Percentiles rank a stretch among this genome's conserved stretches.
These are phyloP conservation scores for Penicillium roqueforti DNA, from an alignment of 495 filamentous ascomycete species.

Conservation along the genomic window DNA sequence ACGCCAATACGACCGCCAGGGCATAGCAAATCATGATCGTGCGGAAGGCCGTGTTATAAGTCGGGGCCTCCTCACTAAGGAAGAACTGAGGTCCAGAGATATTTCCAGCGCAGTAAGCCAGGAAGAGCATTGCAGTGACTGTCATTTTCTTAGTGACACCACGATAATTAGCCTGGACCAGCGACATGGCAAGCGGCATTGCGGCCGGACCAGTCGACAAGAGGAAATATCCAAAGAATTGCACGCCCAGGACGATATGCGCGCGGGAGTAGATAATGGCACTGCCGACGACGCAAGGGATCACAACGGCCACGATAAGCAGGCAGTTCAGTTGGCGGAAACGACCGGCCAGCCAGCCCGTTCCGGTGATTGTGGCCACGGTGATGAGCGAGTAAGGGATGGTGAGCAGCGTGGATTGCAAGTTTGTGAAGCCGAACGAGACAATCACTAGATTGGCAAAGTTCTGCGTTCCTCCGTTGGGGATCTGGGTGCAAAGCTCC, in stretches of 20 bases:
- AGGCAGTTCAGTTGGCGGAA: slow-evolving; percentile 31
- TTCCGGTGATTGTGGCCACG: slow-evolving; percentile 31
- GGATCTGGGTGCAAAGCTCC: slow-evolving; percentile 48
- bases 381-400: slow-evolving; percentile 43
- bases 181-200: slow-evolving; percentile 53
- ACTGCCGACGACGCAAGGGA: slow-evolving; percentile 49
- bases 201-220: slow-evolving; percentile 50
- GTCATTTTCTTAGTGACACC: slow-evolving; percentile 65
- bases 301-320: slow-evolving; percentile 28
- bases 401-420: slow-evolving; percentile 41
- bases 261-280: slow-evolving; percentile 54
- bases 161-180: slow-evolving; percentile 57
- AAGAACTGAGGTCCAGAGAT: slow-evolving; percentile 43
- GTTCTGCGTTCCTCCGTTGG: slow-evolving; percentile 44
- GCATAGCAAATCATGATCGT: slow-evolving; percentile 52
- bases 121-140: slow-evolving; percentile 40
- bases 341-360: slow-evolving; percentile 37
- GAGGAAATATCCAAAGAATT: slow-evolving; percentile 57
- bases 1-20: slow-evolving; percentile 34
- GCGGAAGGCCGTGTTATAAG: slow-evolving; percentile 44
- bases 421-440: slow-evolving; percentile 40
- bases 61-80: slow-evolving; percentile 29
- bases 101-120: slow-evolving; percentile 41
- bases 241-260: slow-evolving; percentile 45
- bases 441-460: slow-evolving; percentile 44